Evolutionary conservation across 2,329 filamentous ascomycete species (phyloP).

Genomic region (Arthrobotrys entomopaga): DNA sequence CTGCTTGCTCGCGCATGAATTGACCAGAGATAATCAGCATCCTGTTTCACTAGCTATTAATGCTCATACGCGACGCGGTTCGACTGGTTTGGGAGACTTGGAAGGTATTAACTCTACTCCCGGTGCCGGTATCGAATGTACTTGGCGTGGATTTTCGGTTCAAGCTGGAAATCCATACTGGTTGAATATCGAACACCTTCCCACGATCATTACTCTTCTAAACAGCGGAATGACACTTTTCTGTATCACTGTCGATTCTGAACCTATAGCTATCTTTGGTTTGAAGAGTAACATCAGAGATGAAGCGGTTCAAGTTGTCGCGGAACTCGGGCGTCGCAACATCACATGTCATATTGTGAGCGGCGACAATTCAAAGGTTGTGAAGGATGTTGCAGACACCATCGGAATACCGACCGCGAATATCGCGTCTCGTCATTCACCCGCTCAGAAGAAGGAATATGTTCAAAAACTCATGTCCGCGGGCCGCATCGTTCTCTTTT

Average conservation of each 20-base stretch:
- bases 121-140: conserved; percentile 60
- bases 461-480: conserved; percentile 62
- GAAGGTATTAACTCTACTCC: conserved; percentile 62
- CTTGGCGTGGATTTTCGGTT: conserved; percentile 13
- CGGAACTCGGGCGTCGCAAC: conserved; percentile 64
- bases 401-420: conserved; percentile 63
- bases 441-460: conserved; percentile 69
- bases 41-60: conserved; percentile 67
- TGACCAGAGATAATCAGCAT: conserved; percentile 64
- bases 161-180: conserved; percentile 50
- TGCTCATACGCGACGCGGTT: conserved; percentile 61
- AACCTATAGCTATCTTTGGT: conserved; percentile 66
- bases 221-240: conserved; percentile 61
- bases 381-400: conserved; percentile 65
- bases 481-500: conserved; percentile 70
- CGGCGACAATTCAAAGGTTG: conserved; percentile 68
- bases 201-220: conserved; percentile 9
- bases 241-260: conserved; percentile 64
- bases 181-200: conserved; percentile 27
- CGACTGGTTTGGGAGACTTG: background rate
- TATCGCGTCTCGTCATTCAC: conserved; percentile 65
- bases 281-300: conserved; percentile 65
- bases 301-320: conserved; percentile 65
- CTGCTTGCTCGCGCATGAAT: conserved; percentile 61
- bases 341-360: conserved; percentile 69